Evolutionary conservation across 768 basidiomycete genomes (phyloP).

Genomic region (Russula griseocarnosa): DNA sequence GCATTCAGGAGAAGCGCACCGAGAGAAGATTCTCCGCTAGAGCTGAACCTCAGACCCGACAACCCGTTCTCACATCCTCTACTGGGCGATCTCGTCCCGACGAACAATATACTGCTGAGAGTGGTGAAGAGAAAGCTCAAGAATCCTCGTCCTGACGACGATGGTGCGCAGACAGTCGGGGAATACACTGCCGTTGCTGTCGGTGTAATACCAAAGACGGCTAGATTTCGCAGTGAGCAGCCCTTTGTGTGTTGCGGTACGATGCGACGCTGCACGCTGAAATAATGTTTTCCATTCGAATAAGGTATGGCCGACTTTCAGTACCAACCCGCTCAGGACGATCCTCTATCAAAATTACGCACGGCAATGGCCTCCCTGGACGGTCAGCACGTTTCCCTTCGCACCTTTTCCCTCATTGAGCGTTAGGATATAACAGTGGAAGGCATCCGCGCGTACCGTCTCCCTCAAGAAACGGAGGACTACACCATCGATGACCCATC

Average conservation of each 20-base stretch:
- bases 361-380: conserved; percentile 76
- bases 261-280: neutral
- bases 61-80: conserved; percentile 83
- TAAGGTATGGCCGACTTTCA: conserved; percentile 94
- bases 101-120: conserved; percentile 80
- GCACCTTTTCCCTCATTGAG: neutral
- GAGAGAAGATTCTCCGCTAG: conserved; percentile 63
- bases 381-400: conserved; percentile 46
- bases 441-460: conserved; percentile 61
- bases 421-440: conserved; percentile 49
- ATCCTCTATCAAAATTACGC: conserved; percentile 67
- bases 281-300: neutral
- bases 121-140: conserved; percentile 71
- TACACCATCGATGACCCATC: conserved; percentile 41
- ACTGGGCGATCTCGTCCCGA: conserved; percentile 70
- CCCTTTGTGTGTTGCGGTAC: neutral
- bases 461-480: conserved; percentile 66
- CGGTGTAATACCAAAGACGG: conserved; percentile 76
- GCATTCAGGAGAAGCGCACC: conserved; percentile 69
- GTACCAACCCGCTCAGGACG: conserved; percentile 69
- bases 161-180: conserved; percentile 35
- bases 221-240: conserved; percentile 79
- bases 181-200: conserved; percentile 72
- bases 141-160: conserved; percentile 30
- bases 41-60: conserved; percentile 68